Conservation (phyloP, 2,329 filamentous ascomycete species). For the Diaporthe citri region DNA sequence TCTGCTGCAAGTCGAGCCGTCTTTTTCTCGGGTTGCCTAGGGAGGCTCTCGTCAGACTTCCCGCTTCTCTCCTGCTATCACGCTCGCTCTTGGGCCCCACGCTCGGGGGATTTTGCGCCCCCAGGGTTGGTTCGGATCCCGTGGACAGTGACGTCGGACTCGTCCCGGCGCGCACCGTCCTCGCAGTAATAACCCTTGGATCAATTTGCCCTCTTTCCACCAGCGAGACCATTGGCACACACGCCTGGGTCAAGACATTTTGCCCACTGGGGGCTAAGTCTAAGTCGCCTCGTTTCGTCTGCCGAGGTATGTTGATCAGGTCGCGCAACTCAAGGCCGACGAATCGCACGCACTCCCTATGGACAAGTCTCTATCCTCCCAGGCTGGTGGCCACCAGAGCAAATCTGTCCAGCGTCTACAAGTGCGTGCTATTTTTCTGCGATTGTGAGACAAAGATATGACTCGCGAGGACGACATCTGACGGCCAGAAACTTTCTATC, state of each 20-base stretch:
- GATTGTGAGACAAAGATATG: not conserved
- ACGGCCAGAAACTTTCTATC: not conserved
- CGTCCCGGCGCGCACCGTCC: constrained; percentile 5
- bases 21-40: not conserved
- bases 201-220: not conserved
- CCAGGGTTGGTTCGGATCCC: not conserved
- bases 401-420: not conserved
- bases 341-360: not conserved
- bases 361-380: not conserved
- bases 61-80: not conserved
- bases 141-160: constrained; percentile 1
- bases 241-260: not conserved
- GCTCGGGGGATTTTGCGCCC: constrained; percentile 4
- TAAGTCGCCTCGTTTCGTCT: not conserved
- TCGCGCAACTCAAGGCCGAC: too few species aligned
- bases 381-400: not conserved
- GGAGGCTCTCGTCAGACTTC: not conserved
- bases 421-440: not conserved
- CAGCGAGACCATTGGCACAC: not conserved
- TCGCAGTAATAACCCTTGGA: not conserved
- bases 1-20: constrained; percentile 26
- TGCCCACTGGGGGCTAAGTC: too few species aligned
- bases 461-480: constrained; percentile 12
- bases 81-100: constrained; percentile 20
- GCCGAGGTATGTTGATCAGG: not conserved